phyloP scores from a whole-genome alignment of 2,329 filamentous ascomycete species.

The Geosmithia morbida region DNA sequence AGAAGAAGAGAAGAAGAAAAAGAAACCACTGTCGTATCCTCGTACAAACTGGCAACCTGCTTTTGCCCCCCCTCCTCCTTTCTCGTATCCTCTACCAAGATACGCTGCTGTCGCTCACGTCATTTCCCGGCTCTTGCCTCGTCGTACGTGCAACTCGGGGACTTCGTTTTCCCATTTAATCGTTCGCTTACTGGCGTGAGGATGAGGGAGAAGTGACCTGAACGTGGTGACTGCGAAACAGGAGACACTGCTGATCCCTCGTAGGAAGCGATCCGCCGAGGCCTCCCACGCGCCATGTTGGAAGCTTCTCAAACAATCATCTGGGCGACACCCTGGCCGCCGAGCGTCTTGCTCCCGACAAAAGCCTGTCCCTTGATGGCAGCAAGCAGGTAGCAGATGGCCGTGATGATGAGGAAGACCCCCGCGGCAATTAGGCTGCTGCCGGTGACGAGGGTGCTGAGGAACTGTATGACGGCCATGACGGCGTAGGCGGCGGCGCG shows the following conservation, averaged over 20 bases:
- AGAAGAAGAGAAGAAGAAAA: slow-evolving; percentile 1
- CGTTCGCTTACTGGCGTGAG: too few relatives aligned
- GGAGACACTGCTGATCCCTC: too few relatives aligned
- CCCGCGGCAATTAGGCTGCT: slow-evolving; percentile 78
- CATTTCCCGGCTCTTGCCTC: too few relatives aligned
- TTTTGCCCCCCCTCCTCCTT: background rate
- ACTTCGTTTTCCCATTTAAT: too few relatives aligned
- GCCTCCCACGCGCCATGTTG: too few relatives aligned
- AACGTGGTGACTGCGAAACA: too few relatives aligned
- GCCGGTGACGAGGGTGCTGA: slow-evolving; percentile 51
- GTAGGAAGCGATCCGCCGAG: too few relatives aligned
- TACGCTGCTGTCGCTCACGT: background rate
- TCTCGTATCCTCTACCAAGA: background rate
- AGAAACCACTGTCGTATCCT: background rate
- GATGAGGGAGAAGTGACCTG: too few relatives aligned
- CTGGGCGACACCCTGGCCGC: slow-evolving; percentile 84
- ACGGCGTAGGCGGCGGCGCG: slow-evolving; percentile 72
- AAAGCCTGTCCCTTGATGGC: slow-evolving; percentile 74
- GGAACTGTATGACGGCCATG: slow-evolving; percentile 75
- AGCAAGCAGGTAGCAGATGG: slow-evolving; percentile 66
- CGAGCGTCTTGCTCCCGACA: slow-evolving; percentile 88
- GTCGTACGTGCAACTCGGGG: too few relatives aligned
- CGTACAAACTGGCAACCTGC: background rate
- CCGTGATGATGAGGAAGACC: slow-evolving; percentile 64
- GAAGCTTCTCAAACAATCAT: slow-evolving; percentile 82